Conservation (phyloP, 1,284 basidiomycete species). For the Malassezia caprae region DNA sequence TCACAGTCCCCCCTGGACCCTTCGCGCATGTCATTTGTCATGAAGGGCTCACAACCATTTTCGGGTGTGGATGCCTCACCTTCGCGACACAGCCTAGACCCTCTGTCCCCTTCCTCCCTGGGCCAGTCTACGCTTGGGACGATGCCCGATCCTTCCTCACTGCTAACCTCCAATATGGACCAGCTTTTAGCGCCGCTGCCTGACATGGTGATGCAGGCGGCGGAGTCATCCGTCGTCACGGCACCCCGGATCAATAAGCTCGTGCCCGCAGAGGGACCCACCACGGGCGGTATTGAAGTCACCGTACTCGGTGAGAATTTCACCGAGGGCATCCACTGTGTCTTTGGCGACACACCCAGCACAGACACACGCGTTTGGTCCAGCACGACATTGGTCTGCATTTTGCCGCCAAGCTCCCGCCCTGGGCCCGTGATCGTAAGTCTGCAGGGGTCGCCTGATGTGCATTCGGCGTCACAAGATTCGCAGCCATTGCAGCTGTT, state of each 20-base stretch:
- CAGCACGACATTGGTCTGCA: conserved; percentile 82
- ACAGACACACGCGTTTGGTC: conserved; percentile 82
- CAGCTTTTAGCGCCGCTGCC: not conserved
- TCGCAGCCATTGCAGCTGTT: conserved; percentile 50
- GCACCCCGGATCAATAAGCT: conserved; percentile 40
- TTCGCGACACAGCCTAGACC: not conserved
- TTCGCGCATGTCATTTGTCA: conserved; percentile 4
- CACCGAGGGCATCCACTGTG: conserved; percentile 56
- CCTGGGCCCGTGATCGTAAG: conserved; percentile 84
- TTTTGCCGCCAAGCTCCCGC: conserved; percentile 70
- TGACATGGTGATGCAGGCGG: not conserved
- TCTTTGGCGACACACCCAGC: conserved; percentile 76
- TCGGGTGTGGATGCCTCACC: not conserved
- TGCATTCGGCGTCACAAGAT: conserved; percentile 51
- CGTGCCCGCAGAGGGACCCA: conserved; percentile 75
- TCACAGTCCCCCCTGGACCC: not conserved
- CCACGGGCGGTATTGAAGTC: conserved; percentile 75
- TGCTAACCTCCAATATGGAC: not conserved
- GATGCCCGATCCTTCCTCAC: not conserved
- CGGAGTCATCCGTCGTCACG: not conserved
- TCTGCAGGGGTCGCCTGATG: conserved; percentile 50
- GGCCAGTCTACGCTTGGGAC: not conserved
- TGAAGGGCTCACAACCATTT: not conserved
- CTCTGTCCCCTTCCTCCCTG: not conserved
- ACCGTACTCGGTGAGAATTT: conserved; percentile 75